These are phyloP conservation scores for Wickerhamiella azymoides DNA, from an alignment of 805 yeast genomes.

Conservation along the genomic window DNA sequence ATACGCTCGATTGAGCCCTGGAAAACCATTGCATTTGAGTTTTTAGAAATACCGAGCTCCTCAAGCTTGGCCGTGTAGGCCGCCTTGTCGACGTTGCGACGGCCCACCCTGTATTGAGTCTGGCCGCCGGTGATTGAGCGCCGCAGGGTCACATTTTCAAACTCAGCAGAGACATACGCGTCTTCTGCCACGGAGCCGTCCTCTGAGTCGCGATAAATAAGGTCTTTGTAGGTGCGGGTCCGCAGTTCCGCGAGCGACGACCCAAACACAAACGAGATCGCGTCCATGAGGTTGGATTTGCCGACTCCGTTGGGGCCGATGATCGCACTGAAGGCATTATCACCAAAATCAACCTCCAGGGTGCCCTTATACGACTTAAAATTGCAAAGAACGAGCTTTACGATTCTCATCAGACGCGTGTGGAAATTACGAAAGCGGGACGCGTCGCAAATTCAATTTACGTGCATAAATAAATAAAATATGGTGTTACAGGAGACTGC, in stretches of 20 bases:
- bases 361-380: constrained; percentile 85
- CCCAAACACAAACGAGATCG: constrained; percentile 88
- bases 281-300: constrained; percentile 94
- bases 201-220: constrained; percentile 58
- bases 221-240: constrained; percentile 56
- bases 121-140: neutral
- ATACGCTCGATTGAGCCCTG: constrained; percentile 95
- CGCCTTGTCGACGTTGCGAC: constrained; percentile 4
- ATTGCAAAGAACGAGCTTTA: constrained; percentile 65
- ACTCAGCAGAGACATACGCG: constrained; percentile 10
- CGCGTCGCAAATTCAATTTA: neutral
- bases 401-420: constrained; percentile 44
- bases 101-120: neutral
- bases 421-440: neutral
- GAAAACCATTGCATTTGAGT: constrained; percentile 74
- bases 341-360: constrained; percentile 66
- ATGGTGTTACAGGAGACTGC: neutral
- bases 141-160: neutral
- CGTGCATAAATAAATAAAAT: neutral
- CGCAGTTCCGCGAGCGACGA: constrained; percentile 62
- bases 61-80: constrained; percentile 57
- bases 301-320: constrained; percentile 99
- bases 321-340: constrained; percentile 65
- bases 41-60: constrained; percentile 16
- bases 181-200: constrained; percentile 9